These are phyloP conservation scores for Metschnikowia anglica DNA, from an alignment of 805 yeast genomes.

Conservation along the genomic window DNA sequence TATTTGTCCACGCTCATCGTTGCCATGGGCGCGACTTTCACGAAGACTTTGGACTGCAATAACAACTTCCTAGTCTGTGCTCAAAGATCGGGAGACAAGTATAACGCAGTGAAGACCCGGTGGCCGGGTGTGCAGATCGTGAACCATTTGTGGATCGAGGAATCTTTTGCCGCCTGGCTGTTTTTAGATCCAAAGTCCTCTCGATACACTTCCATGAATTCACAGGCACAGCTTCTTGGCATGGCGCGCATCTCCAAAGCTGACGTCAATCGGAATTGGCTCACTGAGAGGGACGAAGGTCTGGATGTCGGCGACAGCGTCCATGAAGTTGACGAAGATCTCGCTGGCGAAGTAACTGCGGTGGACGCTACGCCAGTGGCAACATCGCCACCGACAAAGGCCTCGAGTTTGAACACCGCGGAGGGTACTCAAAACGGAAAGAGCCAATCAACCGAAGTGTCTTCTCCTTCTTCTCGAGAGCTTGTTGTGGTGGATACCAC, in stretches of 20 bases:
- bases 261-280: neutral
- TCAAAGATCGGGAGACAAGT: conserved; percentile 68
- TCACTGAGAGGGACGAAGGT: conserved; percentile 17
- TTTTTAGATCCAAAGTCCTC: conserved; percentile 45
- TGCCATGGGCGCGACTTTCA: conserved; percentile 74
- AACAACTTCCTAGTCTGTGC: conserved; percentile 77
- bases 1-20: conserved; percentile 64
- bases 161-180: conserved; percentile 63
- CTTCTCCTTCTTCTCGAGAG: neutral
- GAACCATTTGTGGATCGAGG: conserved; percentile 89
- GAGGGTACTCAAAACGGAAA: neutral
- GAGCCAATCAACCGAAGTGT: neutral
- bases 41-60: conserved; percentile 59
- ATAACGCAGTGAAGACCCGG: conserved; percentile 57
- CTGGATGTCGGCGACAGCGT: neutral
- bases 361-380: no score
- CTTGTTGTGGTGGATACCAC: neutral
- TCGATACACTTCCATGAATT: conserved; percentile 44
- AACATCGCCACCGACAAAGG: no score
- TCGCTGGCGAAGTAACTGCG: neutral
- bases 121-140: conserved; percentile 64
- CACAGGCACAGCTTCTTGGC: conserved; percentile 8
- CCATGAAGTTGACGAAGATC: conserved; percentile 13
- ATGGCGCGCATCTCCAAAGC: conserved; percentile 2
- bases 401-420: neutral